Base-by-base conservation (phyloP, 495 filamentous ascomycete species). In the Aspergillus cristatus region DNA sequence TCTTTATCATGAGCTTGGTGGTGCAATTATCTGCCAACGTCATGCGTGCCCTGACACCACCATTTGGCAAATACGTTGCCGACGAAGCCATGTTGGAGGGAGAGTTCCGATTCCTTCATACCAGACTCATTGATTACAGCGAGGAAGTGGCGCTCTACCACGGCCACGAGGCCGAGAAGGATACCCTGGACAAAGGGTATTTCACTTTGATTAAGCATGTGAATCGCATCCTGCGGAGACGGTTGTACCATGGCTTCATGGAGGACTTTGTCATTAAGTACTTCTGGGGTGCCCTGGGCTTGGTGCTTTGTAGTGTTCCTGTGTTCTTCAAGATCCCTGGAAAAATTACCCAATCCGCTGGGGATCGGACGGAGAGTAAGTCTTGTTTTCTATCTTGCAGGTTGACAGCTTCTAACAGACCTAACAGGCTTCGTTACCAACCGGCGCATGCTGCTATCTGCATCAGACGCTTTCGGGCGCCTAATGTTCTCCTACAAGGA, bases 231-330 rank as follows among this genome's bases (percentile, higher is more conserved):
- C 63, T 98, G 28, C 72, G 88, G 24, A 67, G 86, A 40, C 74
- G 91, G 18, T 80, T 98, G 47, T 97, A 95, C 55, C 87, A 98
- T 51, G 88, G 87, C 10, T 80, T 98, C 44, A 96, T 97, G 91
- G 93, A 98, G 55, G 91, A 98, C 55, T 98, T 94, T 63, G 84
- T 97, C 11, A 90, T 97, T 51, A 98, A 98, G 63, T 98, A 98
- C 53, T 91, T 95, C 67, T 98, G 91, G 91, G 93, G 93, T 36
- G 91, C 91, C 3, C 48, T 98, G 32, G 91, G 91, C 5, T 72
- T 97, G 48, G 61, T 93, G 44, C 79, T 98, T n/a, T 97, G 93
- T 67, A 90, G 87, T 53, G 77, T 95, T 3, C 91, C 91, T 1
- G 90, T 97, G 1, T 98, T 98, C 58, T 84, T 97, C 70, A 87